Percentiles rank a stretch among this genome's conserved stretches.
Conservation (phyloP, 345 rosid genomes). For the Raphanus raphanistrum region DNA sequence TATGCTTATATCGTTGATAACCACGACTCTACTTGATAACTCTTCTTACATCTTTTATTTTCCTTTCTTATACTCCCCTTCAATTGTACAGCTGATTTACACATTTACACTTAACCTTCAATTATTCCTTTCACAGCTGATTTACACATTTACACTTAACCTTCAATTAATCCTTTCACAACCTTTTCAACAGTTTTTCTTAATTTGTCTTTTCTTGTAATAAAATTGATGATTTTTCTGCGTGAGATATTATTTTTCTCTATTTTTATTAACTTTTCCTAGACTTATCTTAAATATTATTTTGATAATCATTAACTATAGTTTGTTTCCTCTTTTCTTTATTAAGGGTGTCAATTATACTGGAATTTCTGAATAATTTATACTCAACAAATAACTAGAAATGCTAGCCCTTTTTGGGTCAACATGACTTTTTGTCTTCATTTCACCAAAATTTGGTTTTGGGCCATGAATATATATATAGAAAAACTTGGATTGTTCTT, state of each 20-base stretch:
- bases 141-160: background rate
- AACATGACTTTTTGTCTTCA: background rate
- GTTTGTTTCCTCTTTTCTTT: background rate
- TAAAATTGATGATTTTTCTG: background rate
- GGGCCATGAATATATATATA: background rate
- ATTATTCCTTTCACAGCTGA: background rate
- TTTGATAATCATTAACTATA: background rate
- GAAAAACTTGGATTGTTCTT: too few relatives aligned
- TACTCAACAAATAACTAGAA: background rate
- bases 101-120: slow-evolving; percentile 1
- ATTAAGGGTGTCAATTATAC: background rate
- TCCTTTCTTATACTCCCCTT: background rate
- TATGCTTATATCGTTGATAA: slow-evolving; percentile 53
- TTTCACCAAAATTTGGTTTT: background rate
- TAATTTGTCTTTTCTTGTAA: background rate
- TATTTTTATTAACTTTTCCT: background rate
- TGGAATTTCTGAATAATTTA: background rate
- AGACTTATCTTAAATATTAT: background rate
- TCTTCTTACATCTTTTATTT: background rate
- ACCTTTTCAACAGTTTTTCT: background rate
- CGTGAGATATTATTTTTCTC: background rate
- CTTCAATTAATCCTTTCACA: background rate
- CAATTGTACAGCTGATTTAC: slow-evolving; percentile 35
- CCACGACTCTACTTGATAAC: slow-evolving; percentile 14
- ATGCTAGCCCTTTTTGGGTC: background rate